Conservation (phyloP, 441 rosid species). For the Dalechampia spathulata region DNA sequence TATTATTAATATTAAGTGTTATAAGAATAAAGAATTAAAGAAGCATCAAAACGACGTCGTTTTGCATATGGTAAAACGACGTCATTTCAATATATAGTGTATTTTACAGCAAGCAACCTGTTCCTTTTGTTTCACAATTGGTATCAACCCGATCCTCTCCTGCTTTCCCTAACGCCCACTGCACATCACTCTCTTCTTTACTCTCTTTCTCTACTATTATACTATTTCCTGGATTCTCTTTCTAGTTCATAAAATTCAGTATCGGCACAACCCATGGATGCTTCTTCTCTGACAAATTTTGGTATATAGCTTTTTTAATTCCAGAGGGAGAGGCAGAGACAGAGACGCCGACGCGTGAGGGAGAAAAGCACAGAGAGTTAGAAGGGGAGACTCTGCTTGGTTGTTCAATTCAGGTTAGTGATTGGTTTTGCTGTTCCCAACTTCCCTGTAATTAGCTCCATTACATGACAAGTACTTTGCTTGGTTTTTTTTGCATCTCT, state of each 20-base stretch:
- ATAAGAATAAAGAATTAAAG: too few relatives aligned
- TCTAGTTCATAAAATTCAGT: slow-evolving; percentile 54
- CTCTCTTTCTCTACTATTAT: slow-evolving; percentile 22
- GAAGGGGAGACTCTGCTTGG: slow-evolving; percentile 81
- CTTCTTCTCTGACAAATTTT: slow-evolving; percentile 67
- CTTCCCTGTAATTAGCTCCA: too few relatives aligned
- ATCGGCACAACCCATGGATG: slow-evolving; percentile 96
- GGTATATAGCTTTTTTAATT: slow-evolving; percentile 40
- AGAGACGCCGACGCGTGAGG: slow-evolving; percentile 35
- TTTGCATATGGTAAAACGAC: too few relatives aligned
- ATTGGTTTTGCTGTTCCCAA: too few relatives aligned
- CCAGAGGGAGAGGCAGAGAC: slow-evolving; percentile 27
- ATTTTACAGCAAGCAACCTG: too few relatives aligned
- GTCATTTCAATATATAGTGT: too few relatives aligned
- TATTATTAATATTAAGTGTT: too few relatives aligned
- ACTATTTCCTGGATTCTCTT: slow-evolving; percentile 28
- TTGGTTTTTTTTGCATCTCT: too few relatives aligned
- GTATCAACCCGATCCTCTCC: slow-evolving; percentile 99
- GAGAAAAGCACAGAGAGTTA: slow-evolving; percentile 77
- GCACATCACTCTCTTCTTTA: slow-evolving; percentile 47
- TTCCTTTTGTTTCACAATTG: too few relatives aligned
- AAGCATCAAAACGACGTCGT: too few relatives aligned
- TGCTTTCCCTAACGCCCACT: slow-evolving; percentile 96
- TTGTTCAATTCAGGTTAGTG: too few relatives aligned
- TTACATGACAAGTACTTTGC: too few relatives aligned